Base-by-base conservation (phyloP, 305 asterid species). In the Solanum hybrid region DNA sequence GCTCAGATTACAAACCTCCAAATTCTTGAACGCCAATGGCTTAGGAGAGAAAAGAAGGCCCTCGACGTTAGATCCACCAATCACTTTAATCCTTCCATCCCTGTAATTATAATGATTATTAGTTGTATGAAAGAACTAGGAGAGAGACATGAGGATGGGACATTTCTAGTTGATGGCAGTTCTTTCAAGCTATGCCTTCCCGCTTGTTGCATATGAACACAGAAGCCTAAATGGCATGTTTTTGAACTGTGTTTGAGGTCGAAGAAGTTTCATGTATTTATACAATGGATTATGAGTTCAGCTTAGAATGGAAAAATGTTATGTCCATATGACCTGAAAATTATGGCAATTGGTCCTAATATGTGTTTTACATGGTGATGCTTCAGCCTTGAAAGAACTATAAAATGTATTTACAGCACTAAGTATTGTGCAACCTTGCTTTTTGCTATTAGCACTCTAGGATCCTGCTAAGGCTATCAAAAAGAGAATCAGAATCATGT, bases 71-170 rank as follows among this genome's bases (percentile, higher is more conserved):
- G 93, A 93, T 90, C 98, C 99, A 78, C 99, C 97, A 77, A 96
- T 86, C 87, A 98, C 96, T 92, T 98, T 98, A 91, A 98, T 98
- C 94, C 97, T 94, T 80, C 99, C 98, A 95, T 98, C 99, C 93
- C 99, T 96, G 94, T 92, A 93, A 88, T 88, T 82, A 81, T 91
- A 92, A 88, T 56, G 42, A 88, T 88, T 46, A 51, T 32, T 77
- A 42, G 26, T 20, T 11, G 64, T 40, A 88, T 46, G 64, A 27
- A 56, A 77, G 78, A 88, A 73, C 85, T 51, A 89, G 91, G 27
- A 46, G 40, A 84, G 73, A 84, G 40, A 46, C 66, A 84, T 51
- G 73, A 46, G 73, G 73, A 84, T 84, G 10, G 20, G 40, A 84
- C 86, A 84, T 20, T 84, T 51, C 73, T 84, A 51, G 87, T 29